Percentiles rank a stretch among this genome's conserved stretches.
Conservation (phyloP, 2,329 filamentous ascomycete genomes). For the Dichotomopilus funicola region DNA sequence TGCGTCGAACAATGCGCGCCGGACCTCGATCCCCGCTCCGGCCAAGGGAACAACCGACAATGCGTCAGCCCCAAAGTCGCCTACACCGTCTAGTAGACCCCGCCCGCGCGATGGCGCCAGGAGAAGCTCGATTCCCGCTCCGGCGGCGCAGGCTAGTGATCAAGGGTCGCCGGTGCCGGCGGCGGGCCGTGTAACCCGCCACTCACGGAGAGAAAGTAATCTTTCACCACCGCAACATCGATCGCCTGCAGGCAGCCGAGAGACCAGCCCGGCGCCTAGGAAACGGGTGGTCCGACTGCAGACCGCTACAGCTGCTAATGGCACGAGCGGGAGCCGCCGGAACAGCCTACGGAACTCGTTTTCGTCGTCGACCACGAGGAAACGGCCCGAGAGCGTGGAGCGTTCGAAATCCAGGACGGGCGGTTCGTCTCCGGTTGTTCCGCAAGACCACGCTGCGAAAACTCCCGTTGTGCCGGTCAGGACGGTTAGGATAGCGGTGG, state of each 20-base stretch:
- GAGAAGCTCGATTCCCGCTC: background rate
- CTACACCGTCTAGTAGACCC: background rate
- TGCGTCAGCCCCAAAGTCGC: background rate
- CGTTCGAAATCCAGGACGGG: conserved; percentile 27
- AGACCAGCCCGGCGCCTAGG: conserved; percentile 45
- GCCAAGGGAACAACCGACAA: background rate
- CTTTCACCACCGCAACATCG: background rate
- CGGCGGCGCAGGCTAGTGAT: background rate
- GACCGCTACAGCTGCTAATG: conserved; percentile 35
- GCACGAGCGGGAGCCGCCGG: conserved; percentile 21
- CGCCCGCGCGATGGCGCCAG: background rate
- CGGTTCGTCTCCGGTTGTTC: conserved; percentile 13
- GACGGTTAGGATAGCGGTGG: conserved; percentile 49
- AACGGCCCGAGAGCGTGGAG: conserved; percentile 23
- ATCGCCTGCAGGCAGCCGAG: conserved; percentile 42
- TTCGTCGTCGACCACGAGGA: conserved; percentile 30
- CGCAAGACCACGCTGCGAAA: conserved; percentile 32
- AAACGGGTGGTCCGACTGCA: conserved; percentile 54
- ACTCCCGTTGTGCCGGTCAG: conserved; percentile 47
- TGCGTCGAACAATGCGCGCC: background rate
- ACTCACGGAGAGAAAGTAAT: background rate
- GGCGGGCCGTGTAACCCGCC: background rate
- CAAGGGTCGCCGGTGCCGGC: background rate
- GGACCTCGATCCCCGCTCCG: conserved; percentile 22
- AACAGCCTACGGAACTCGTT: conserved; percentile 47